Evolutionary conservation across 805 yeast species (phyloP), one percentile per base, ranked within the genome.

Genomic region (Metschnikowia gelsemii): DNA sequence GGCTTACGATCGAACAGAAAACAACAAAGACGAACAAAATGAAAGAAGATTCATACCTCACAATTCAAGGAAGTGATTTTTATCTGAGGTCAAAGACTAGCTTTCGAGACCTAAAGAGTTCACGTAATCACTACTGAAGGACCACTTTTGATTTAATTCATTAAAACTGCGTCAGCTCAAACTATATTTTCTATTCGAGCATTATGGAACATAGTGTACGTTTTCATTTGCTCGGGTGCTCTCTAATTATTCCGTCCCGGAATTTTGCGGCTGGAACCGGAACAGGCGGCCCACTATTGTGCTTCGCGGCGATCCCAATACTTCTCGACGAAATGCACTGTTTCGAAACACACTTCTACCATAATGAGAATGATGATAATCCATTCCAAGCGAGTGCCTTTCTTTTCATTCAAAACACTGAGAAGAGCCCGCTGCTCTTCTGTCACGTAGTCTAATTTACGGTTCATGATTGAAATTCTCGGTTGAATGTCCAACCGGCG

Each of bases 361-460:
- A 85, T 73, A 46, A 90, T 90, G 51, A 90, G 69, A 20, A 81
- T 70, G 39, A 90, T 87, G 52, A 90, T 88, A 59, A 88, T 84
- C 95, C 95, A 86, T 59, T 90, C 97, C 32, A 90, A 66, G 16
- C 88, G 68, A 3, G 87, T 75, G 24, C 91, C 75, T 46, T 84
- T 85, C 51, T 80, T 79, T 52, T 89, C 96, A 42, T 80, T 84
- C 46, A 88, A 59, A 3, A 88, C 83, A 16, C 83, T 76, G 48
- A 89, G 70, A 26, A 90, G 67, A 2, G 89, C 90, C 9, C 87
- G 73, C 12, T 87, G 84, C 57, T 89, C 95, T 47, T 90, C 96
- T 0, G 95, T 82, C 2, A 95, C 88, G 62, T 90, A 90, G 60
- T 90, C 97, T 45, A 90, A 66, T 59, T 89, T 89, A 40, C 89